Evolutionary conservation across 2,329 filamentous ascomycete species (phyloP).

Genomic region (Tolypocladium album): DNA sequence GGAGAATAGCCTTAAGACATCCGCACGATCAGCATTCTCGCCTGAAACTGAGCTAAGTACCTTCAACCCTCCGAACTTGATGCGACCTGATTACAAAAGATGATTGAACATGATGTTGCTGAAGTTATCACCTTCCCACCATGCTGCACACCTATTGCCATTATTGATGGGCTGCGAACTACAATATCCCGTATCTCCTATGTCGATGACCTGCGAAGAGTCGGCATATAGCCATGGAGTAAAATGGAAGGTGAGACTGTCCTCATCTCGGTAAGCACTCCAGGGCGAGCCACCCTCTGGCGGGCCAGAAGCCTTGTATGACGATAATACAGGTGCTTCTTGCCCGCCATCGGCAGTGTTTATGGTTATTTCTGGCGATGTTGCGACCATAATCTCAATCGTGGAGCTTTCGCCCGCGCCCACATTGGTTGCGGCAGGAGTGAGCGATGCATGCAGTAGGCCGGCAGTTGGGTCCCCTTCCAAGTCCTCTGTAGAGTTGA

Average conservation of each 20-base stretch:
- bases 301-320: slow-evolving; percentile 16
- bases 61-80: too few species aligned
- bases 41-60: background rate
- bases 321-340: slow-evolving; percentile 30
- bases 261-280: slow-evolving; percentile 17
- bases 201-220: slow-evolving; percentile 25
- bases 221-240: slow-evolving; percentile 33
- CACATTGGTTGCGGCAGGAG: slow-evolving; percentile 16
- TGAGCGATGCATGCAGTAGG: slow-evolving; percentile 31
- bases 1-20: background rate
- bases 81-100: slow-evolving; percentile 15
- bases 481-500: slow-evolving; percentile 28
- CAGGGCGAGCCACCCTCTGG: slow-evolving; percentile 12
- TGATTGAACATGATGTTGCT: slow-evolving; percentile 28
- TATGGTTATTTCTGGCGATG: slow-evolving; percentile 38
- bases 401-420: slow-evolving; percentile 24
- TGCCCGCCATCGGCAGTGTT: slow-evolving; percentile 41
- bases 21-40: background rate
- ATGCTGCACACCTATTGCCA: slow-evolving; percentile 18
- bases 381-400: slow-evolving; percentile 39
- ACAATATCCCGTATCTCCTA: slow-evolving; percentile 23
- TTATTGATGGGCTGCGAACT: slow-evolving; percentile 14
- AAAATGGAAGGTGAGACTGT: slow-evolving; percentile 27
- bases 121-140: slow-evolving; percentile 29
- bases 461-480: slow-evolving; percentile 24